Conservation (phyloP, 1,284 basidiomycete species). For the Malassezia nana region DNA sequence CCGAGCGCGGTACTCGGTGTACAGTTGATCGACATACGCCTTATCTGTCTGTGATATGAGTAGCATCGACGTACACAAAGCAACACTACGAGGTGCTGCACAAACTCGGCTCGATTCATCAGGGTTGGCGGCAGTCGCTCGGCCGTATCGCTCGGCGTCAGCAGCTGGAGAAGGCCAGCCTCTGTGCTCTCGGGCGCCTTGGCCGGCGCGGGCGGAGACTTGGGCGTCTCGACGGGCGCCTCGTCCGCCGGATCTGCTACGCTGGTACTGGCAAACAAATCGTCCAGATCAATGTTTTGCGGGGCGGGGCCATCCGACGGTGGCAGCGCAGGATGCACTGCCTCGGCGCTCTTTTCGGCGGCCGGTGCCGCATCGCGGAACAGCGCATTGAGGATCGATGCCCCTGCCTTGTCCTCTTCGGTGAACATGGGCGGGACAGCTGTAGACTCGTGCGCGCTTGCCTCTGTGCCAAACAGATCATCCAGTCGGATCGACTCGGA, state of each 20-base stretch:
- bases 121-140: conserved; percentile 22
- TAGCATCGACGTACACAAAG: conserved; percentile 6
- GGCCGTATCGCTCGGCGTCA: conserved; percentile 11
- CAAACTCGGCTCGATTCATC: conserved; percentile 12
- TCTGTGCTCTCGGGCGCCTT: neutral
- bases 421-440: conserved; percentile 15
- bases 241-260: neutral
- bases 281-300: conserved; percentile 21
- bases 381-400: conserved; percentile 18
- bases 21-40: conserved; percentile 32
- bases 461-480: conserved; percentile 7
- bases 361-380: conserved; percentile 8
- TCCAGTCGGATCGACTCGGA: conserved; percentile 9
- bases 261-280: conserved; percentile 15
- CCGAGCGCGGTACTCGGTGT: conserved; percentile 23
- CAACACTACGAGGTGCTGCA: conserved; percentile 4
- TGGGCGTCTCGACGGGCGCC: neutral
- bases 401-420: conserved; percentile 15
- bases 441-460: conserved; percentile 17
- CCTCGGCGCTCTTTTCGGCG: neutral
- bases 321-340: neutral
- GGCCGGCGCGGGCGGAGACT: neutral
- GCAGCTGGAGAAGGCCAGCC: conserved; percentile 37
- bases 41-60: conserved; percentile 28
- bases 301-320: neutral